Evolutionary conservation across 73 alveolate genomes (phyloP).

Genomic region (Paramecium bursaria): DNA sequence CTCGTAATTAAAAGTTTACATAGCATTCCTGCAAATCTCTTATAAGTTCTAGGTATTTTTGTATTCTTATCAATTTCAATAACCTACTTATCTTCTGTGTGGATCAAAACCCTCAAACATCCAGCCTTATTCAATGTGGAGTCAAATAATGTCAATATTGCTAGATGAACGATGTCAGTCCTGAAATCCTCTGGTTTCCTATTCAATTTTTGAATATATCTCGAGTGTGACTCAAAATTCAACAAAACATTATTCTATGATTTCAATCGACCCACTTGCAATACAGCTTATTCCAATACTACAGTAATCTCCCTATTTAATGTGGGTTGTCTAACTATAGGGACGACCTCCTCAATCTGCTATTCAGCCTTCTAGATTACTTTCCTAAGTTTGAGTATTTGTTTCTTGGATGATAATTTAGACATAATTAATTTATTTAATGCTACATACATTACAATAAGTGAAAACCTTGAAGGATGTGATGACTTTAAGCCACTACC

Average conservation of each 20-base stretch:
- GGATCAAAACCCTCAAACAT: conserved; percentile 82
- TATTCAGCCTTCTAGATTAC: no score
- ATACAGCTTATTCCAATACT: conserved; percentile 39
- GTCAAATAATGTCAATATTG: conserved; percentile 90
- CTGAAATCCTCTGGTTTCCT: conserved; percentile 90
- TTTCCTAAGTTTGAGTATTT: no score
- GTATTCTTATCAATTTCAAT: conserved; percentile 89
- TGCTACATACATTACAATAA: no score
- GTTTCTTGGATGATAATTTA: no score
- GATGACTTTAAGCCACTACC: no score
- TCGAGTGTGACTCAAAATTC: conserved; percentile 87
- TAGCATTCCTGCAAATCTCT: conserved; percentile 95
- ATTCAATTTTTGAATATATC: conserved; percentile 74
- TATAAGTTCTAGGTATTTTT: conserved; percentile 96
- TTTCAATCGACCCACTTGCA: conserved; percentile 44
- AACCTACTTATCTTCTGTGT: conserved; percentile 87
- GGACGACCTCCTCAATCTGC: no score
- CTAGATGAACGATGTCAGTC: conserved; percentile 96
- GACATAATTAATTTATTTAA: no score
- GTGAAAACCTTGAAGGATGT: no score
- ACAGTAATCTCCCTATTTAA: no score
- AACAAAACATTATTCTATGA: conserved; percentile 74
- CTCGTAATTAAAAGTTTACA: conserved; percentile 86
- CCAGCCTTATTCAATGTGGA: conserved; percentile 97
- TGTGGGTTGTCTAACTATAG: no score